Evolutionary conservation across 2,329 filamentous ascomycete genomes (phyloP).

Genomic region (Talaromyces pinophilus): DNA sequence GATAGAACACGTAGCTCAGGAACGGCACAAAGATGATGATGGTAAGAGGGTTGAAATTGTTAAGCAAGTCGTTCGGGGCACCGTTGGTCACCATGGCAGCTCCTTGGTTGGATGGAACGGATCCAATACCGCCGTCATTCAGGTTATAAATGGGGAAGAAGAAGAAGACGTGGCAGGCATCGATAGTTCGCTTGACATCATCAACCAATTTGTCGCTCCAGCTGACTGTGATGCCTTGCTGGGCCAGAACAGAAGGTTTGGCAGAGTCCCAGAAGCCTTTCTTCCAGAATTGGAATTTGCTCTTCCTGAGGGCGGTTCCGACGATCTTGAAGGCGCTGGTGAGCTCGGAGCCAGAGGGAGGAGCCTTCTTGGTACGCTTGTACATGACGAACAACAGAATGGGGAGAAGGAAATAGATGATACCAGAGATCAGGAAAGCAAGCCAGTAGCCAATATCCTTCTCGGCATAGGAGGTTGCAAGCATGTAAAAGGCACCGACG

Average conservation of each 20-base stretch:
- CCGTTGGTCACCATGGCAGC: constrained; percentile 54
- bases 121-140: constrained; percentile 53
- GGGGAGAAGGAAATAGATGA: constrained; percentile 42
- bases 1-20: constrained; percentile 54
- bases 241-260: constrained; percentile 36
- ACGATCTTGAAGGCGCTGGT: constrained; percentile 38
- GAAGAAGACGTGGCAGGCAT: constrained; percentile 40
- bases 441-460: constrained; percentile 64
- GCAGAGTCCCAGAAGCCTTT: constrained; percentile 40
- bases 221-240: constrained; percentile 29
- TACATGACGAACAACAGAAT: constrained; percentile 37
- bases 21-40: constrained; percentile 52
- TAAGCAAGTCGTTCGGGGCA: constrained; percentile 54
- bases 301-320: constrained; percentile 35
- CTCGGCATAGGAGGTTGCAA: constrained; percentile 72
- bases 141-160: constrained; percentile 44
- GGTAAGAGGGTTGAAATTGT: constrained; percentile 54
- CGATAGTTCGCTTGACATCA: constrained; percentile 37
- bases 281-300: constrained; percentile 35
- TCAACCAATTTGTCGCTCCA: constrained; percentile 42
- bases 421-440: constrained; percentile 33
- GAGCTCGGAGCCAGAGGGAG: constrained; percentile 39
- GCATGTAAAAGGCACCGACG: constrained; percentile 61
- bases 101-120: constrained; percentile 51
- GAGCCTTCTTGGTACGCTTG: constrained; percentile 35